Base-by-base conservation (phyloP, 805 yeast genomes). In the Metschnikowia kofuensis region DNA sequence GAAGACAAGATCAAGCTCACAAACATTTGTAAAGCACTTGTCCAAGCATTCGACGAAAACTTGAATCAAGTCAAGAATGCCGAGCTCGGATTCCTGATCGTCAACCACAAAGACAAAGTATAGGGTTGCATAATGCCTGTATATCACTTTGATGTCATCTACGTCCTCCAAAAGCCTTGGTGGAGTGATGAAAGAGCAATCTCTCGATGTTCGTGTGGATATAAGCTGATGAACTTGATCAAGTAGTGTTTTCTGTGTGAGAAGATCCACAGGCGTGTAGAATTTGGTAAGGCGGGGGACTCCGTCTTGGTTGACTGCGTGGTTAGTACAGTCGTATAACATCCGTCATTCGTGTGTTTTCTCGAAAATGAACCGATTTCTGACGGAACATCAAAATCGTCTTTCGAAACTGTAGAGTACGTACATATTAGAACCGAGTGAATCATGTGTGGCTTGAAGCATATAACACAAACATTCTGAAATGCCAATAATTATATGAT, bases 31-130 rank as follows among this genome's bases (percentile, higher is more conserved):
- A 68, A 94, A 94, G 67, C 99, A 94, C 50, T 86, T 82, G 64
- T 94, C 96, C 55, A 94, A 76, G 45, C 96, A 87, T 66, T 94
- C 97, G 3, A 94, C 99, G 75, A 94, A 92, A 38, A 94, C 97
- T 65, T 94, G 99, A 49, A 94, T 92, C 62, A 94, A 70, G 66
- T 94, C 99, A 40, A 94, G 69, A 42, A 92, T 92, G 1, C 98
- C 98, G 37, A 94, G 75, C 67, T 94, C 98, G 29, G 91, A 83
- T 67, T 94, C 99, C 64, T 91, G 97, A 53, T 87, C 94, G 67
- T 94, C 99, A 11, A 92, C 98, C 37, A 94, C 83, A 62, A 94
- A 90, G 29, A 95, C 96, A 71, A 94, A 94, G 66, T 88, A 92
- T n/a, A 94, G 72, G 1, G 98, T 91, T 11, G 98, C 98, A 61